Evolutionary conservation across 1,284 basidiomycete genomes (phyloP).

Genomic region (Boletus mariae): DNA sequence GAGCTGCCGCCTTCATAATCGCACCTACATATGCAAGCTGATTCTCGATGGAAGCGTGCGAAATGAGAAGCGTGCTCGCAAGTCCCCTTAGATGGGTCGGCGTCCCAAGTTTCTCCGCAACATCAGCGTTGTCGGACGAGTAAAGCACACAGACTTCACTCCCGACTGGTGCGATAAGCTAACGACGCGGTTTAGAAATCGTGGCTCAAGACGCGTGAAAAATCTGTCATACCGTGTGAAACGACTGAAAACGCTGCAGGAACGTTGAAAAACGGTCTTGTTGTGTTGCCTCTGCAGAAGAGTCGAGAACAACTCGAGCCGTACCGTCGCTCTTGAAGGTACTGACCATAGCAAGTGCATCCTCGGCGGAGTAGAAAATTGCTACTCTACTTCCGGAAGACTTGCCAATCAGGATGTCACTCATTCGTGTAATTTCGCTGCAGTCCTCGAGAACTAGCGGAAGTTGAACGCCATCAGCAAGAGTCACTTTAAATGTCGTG

Average conservation of each 20-base stretch:
- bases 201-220: conserved; percentile 5
- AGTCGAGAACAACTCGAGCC: conserved; percentile 40
- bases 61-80: conserved; percentile 33
- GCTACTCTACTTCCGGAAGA: conserved; percentile 44
- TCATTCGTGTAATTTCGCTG: conserved; percentile 28
- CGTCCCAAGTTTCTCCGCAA: conserved; percentile 42
- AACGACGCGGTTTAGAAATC: conserved; percentile 6
- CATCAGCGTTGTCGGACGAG: conserved; percentile 42
- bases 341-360: conserved; percentile 44
- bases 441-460: conserved; percentile 41
- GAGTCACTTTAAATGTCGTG: conserved; percentile 29
- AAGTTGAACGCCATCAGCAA: conserved; percentile 29
- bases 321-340: conserved; percentile 50
- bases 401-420: conserved; percentile 37
- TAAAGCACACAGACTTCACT: conserved; percentile 50
- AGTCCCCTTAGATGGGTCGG: conserved; percentile 33
- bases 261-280: conserved; percentile 44
- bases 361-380: conserved; percentile 47
- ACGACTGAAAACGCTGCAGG: conserved; percentile 41
- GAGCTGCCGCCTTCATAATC: conserved; percentile 24
- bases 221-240: conserved; percentile 45
- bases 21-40: conserved; percentile 34
- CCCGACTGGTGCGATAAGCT: conserved; percentile 54
- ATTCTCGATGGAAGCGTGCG: conserved; percentile 34
- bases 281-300: conserved; percentile 38